Evolutionary conservation across 768 basidiomycete species (phyloP), one percentile per base, ranked within the genome.

Genomic region (Fomitopsis serialis): DNA sequence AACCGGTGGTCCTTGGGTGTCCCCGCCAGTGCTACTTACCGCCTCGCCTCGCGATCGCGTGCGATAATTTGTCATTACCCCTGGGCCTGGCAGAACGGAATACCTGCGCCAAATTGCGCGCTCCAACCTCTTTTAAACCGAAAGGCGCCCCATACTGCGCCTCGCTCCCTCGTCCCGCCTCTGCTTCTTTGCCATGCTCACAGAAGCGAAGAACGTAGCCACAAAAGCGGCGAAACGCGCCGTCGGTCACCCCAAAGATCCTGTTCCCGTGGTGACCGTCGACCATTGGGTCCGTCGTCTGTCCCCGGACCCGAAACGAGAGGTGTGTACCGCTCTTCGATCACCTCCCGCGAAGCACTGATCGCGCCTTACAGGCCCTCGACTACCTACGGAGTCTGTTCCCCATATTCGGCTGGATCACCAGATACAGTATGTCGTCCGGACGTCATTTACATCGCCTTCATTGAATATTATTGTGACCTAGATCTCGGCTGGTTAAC

Each of bases 331-430:
- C 17, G n/a, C 22, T 53, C 54, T 15, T 48, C 34, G 19, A 43
- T 52, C 48, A 29, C 22, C 29, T 36, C 42, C 36, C 21, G n/a
- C 46, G 4, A 36, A 21, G 12, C 42, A 13, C 25, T 58, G 42
- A 54, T 47, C 17, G 19, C 51, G 19, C 35, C 48, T 50, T 57
- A 40, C 23, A 93, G 89, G 63, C 77, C 36, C 67, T 76, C 46
- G 60, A 75, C 53, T 97, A 97, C 62, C n/a, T 92, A 27, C 60
- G 69, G 45, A 77, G 80, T 57, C 72, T 97, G 13, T 96, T 97
- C 69, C 94, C 94, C 0, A 89, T 97, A 65, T 24, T 92, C 0
- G 72, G 79, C 29, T 98, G 94, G 94, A 85, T 90, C 36, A 77
- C 81, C 2, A 78, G 92, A 64, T 98, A 98, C 72, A 96, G 89